These are phyloP conservation scores for Globisporangium okanoganense DNA, from an alignment of 352 stramenopile genomes.

Conservation along the genomic window DNA sequence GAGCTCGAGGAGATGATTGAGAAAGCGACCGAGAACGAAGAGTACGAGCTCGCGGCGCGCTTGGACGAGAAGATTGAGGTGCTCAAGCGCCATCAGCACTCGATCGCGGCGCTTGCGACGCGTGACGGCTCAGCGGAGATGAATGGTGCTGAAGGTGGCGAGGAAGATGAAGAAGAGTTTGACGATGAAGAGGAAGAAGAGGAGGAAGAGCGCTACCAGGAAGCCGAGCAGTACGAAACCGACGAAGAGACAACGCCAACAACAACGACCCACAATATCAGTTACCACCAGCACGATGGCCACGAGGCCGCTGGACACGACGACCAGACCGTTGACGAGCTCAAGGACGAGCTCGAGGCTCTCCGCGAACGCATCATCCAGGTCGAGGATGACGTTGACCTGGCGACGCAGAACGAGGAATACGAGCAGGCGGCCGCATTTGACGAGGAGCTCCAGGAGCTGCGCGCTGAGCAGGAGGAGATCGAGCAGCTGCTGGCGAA, in stretches of 20 bases:
- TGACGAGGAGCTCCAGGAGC: constrained; percentile 59
- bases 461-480: constrained; percentile 47
- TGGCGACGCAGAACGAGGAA: constrained; percentile 65
- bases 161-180: constrained; percentile 16
- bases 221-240: constrained; percentile 14
- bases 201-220: constrained; percentile 18
- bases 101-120: constrained; percentile 28
- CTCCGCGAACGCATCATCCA: constrained; percentile 46
- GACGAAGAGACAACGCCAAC: neutral
- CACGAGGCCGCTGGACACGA: constrained; percentile 3
- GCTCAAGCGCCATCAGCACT: constrained; percentile 47
- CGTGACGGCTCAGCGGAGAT: constrained; percentile 11
- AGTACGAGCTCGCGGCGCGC: constrained; percentile 74
- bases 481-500: constrained; percentile 27
- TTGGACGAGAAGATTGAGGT: constrained; percentile 72
- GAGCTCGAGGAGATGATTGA: constrained; percentile 71
- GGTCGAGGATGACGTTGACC: constrained; percentile 62
- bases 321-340: constrained; percentile 25
- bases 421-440: constrained; percentile 56
- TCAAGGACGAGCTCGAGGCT: constrained; percentile 37
- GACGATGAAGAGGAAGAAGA: constrained; percentile 34
- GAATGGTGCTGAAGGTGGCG: constrained; percentile 5
- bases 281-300: neutral
- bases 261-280: neutral
- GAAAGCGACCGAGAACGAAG: constrained; percentile 71